These are phyloP conservation scores for Limnanthes douglasii DNA, from an alignment of 345 rosid species.

Conservation along the genomic window DNA sequence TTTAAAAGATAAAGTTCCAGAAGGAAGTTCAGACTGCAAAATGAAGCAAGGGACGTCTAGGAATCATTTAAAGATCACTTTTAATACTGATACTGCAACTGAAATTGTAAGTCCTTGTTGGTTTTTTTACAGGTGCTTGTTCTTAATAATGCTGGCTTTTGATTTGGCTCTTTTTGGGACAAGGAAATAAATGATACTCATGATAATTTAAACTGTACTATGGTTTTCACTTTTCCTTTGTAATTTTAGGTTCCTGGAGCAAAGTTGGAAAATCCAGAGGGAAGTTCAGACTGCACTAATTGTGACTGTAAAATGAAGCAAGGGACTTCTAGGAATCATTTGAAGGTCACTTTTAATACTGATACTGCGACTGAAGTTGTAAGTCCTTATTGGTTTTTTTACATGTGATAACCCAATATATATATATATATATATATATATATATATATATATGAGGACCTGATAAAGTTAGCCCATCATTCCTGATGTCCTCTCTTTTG, in stretches of 20 bases:
- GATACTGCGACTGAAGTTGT: conserved; percentile 15
- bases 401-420: too few species aligned
- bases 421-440: too few species aligned
- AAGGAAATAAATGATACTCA: too few species aligned
- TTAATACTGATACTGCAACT: conserved; percentile 13
- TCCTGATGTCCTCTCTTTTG: not conserved
- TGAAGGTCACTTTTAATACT: conserved; percentile 16
- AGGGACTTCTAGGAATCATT: conserved; percentile 16
- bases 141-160: not conserved
- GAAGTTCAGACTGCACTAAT: conserved; percentile 10
- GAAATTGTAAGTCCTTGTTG: conserved; percentile 23
- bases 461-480: too few species aligned
- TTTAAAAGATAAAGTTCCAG: conserved; percentile 9
- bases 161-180: too few species aligned
- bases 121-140: not conserved
- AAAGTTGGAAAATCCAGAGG: conserved; percentile 12
- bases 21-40: conserved; percentile 11
- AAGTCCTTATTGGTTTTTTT: conserved; percentile 11
- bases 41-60: conserved; percentile 14
- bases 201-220: too few species aligned
- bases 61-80: conserved; percentile 10
- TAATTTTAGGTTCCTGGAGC: too few species aligned
- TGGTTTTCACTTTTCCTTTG: too few species aligned
- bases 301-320: conserved; percentile 5
- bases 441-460: too few species aligned